phyloP scores from a whole-genome alignment of 768 basidiomycete genomes.

The Ephemerocybe angulata region DNA sequence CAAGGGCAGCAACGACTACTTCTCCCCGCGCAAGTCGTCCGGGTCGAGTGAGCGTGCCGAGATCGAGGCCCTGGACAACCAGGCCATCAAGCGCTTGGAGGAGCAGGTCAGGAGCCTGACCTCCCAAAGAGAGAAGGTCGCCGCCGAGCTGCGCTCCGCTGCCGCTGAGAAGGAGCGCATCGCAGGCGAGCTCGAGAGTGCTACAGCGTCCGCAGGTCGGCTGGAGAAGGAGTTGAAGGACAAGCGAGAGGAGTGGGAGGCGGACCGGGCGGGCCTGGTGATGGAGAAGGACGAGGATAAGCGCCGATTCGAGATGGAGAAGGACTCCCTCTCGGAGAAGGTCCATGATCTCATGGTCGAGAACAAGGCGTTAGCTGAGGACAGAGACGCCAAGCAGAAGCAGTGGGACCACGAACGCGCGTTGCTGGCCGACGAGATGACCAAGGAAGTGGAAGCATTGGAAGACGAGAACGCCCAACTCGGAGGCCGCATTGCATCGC shows the following conservation, averaged over 20 bases:
- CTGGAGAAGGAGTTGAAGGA: slow-evolving; percentile 3
- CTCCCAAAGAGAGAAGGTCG: too few species aligned
- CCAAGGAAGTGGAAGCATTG: not conserved
- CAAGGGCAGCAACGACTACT: not conserved
- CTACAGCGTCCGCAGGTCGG: not conserved
- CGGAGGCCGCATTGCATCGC: not conserved
- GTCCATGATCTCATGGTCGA: not conserved
- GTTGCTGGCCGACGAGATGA: not conserved
- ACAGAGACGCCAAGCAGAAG: not conserved
- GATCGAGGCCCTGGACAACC: not conserved
- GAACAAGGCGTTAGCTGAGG: not conserved
- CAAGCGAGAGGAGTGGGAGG: not conserved
- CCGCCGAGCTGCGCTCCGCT: not conserved
- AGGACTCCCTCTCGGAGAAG: not conserved
- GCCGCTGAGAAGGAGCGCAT: not conserved
- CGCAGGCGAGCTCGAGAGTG: not conserved
- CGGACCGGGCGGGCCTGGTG: not conserved
- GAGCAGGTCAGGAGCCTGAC: not conserved
- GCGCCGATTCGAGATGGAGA: not conserved
- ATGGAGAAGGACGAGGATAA: not conserved
- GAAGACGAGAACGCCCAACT: slow-evolving; percentile 4
- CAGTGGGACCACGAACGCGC: not conserved
- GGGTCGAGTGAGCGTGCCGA: not conserved
- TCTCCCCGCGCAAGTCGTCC: not conserved
- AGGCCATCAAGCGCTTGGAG: not conserved